Evolutionary conservation across 2,329 filamentous ascomycete species (phyloP).

Genomic region (Lecanicillium sp.): DNA sequence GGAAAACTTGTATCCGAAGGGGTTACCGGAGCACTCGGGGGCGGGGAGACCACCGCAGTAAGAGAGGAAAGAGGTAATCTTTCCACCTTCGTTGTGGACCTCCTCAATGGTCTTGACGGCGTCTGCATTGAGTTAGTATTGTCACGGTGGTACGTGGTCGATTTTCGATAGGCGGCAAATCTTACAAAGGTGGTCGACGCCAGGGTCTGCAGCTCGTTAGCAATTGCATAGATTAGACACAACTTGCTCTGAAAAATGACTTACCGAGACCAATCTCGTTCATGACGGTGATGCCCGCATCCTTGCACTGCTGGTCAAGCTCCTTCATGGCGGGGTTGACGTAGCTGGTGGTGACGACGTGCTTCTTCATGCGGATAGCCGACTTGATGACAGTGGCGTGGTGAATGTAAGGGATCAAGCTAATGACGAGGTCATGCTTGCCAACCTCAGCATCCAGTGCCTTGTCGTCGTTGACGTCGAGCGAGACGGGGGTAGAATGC

Average conservation of each 20-base stretch:
- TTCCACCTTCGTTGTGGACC: slow-evolving; percentile 81
- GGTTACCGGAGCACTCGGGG: slow-evolving; percentile 72
- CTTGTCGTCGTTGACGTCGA: slow-evolving; percentile 70
- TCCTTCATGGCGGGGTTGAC: slow-evolving; percentile 89
- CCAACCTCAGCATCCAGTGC: slow-evolving; percentile 75
- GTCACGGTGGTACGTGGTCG: slow-evolving; percentile 21
- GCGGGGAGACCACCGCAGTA: slow-evolving; percentile 78
- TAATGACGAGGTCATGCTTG: slow-evolving; percentile 72
- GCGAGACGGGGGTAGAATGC: slow-evolving; percentile 66
- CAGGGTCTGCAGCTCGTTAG: slow-evolving; percentile 15
- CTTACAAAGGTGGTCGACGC: slow-evolving; percentile 53
- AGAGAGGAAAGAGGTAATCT: slow-evolving; percentile 71
- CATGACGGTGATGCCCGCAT: slow-evolving; percentile 92
- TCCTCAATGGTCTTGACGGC: slow-evolving; percentile 82
- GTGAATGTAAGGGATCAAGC: slow-evolving; percentile 85
- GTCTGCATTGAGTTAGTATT: slow-evolving; percentile 36
- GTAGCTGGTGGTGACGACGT: slow-evolving; percentile 93
- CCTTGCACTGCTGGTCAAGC: slow-evolving; percentile 74
- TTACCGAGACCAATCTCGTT: slow-evolving; percentile 75
- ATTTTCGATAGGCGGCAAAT: slow-evolving; percentile 8
- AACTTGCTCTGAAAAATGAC: slow-evolving; percentile 1
- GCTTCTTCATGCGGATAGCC: slow-evolving; percentile 86
- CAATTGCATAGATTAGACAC: slow-evolving; percentile 7
- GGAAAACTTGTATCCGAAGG: slow-evolving; percentile 70
- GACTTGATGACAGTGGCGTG: slow-evolving; percentile 87